Percentiles rank a stretch among this genome's conserved stretches.
phyloP scores from a whole-genome alignment of 2,329 filamentous ascomycete genomes.

The Ophiostoma montium region DNA sequence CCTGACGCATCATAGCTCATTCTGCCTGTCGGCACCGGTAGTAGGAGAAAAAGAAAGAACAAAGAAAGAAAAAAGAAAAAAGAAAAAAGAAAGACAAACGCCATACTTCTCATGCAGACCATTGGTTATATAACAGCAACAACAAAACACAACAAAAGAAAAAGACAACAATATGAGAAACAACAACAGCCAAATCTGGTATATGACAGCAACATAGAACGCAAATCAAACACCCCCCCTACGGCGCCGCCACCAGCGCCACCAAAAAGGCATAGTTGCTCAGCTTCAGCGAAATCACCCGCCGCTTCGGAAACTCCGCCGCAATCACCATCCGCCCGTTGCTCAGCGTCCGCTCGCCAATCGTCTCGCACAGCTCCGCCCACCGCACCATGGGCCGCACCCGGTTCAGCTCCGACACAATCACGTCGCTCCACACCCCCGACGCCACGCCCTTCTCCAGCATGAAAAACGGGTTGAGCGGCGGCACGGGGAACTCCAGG shows the following conservation, averaged over 20 bases:
- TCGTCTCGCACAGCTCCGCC: slow-evolving; percentile 47
- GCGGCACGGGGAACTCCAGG: slow-evolving; percentile 55
- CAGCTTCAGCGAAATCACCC: slow-evolving; percentile 41
- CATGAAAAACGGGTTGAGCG: slow-evolving; percentile 60
- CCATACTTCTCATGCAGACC: slow-evolving; percentile 2
- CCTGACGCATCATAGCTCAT: neutral
- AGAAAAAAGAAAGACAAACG: slow-evolving; percentile 1
- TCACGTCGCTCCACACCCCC: slow-evolving; percentile 58
- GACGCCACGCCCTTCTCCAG: slow-evolving; percentile 45
- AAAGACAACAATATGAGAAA: neutral
- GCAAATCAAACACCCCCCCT: slow-evolving; percentile 15
- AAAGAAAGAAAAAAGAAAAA: neutral
- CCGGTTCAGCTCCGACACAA: slow-evolving; percentile 44
- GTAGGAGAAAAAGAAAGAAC: neutral
- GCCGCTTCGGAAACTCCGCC: slow-evolving; percentile 38
- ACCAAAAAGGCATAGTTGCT: slow-evolving; percentile 41
- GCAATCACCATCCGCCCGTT: slow-evolving; percentile 44
- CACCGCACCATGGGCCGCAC: slow-evolving; percentile 46
- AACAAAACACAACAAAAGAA: neutral
- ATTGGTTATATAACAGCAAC: neutral
- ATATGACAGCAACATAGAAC: neutral
- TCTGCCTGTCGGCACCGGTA: neutral
- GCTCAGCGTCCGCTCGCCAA: slow-evolving; percentile 43
- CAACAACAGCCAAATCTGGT: neutral
- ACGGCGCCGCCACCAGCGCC: slow-evolving; percentile 12